Conservation (phyloP, 805 yeast species). For the Candida jianshihensis region DNA sequence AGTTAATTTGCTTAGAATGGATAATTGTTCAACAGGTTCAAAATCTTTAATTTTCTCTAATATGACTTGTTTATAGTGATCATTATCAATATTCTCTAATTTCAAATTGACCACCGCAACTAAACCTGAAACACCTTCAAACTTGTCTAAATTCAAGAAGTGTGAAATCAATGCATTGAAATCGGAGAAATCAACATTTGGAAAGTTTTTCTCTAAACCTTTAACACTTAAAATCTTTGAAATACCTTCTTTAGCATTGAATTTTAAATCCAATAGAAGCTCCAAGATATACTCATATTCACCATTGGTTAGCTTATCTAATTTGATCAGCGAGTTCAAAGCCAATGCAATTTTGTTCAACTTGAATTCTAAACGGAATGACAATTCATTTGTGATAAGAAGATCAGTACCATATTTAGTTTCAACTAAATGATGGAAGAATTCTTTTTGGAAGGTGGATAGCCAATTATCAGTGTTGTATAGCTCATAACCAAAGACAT, state of each 20-base stretch:
- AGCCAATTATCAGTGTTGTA: conserved; percentile 32
- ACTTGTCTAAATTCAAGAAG: conserved; percentile 7
- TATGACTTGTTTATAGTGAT: conserved; percentile 9
- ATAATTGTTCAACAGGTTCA: conserved; percentile 16
- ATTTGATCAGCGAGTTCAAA: conserved; percentile 14
- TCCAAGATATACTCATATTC: conserved; percentile 14
- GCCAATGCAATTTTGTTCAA: conserved; percentile 20
- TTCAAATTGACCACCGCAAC: conserved; percentile 11
- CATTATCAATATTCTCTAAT: conserved; percentile 13
- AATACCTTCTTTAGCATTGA: conserved; percentile 14
- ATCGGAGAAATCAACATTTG: conserved; percentile 11
- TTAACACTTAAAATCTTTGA: conserved; percentile 19
- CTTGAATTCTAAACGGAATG: conserved; percentile 17
- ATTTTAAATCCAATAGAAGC: conserved; percentile 16
- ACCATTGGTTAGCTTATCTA: conserved; percentile 14
- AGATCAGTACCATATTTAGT: conserved; percentile 39
- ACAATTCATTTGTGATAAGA: conserved; percentile 18
- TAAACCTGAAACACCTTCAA: conserved; percentile 12
- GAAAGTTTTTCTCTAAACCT: conserved; percentile 20
- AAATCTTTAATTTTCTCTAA: conserved; percentile 6
- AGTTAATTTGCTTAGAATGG: not conserved
- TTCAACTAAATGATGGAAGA: conserved; percentile 27
- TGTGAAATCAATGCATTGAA: conserved; percentile 8
- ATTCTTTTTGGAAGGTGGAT: conserved; percentile 36
- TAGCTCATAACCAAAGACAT: conserved; percentile 50